A percentile compares a stretch with the other conserved stretches of the same genome.
These are phyloP conservation scores for Phytophthora agathidicida DNA, from an alignment of 352 stramenopile species.

Conservation along the genomic window DNA sequence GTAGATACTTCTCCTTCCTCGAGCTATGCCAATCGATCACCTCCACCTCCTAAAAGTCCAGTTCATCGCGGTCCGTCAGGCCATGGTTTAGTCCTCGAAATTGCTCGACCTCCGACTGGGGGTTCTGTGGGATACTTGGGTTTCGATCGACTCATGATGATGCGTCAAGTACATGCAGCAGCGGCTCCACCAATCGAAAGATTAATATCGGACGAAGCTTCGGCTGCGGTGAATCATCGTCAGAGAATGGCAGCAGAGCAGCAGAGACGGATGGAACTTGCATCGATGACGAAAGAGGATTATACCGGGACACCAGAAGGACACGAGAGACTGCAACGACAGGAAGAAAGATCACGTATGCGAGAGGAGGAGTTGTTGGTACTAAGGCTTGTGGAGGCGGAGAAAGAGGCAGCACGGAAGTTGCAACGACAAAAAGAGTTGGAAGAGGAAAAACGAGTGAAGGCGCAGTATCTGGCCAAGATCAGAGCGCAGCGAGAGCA, in stretches of 20 bases:
- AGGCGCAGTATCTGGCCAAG: constrained; percentile 61
- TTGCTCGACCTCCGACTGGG: constrained; percentile 17
- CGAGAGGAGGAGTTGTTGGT: constrained; percentile 62
- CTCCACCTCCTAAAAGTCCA: constrained; percentile 58
- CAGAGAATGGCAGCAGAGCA: constrained; percentile 59
- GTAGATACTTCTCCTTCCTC: constrained; percentile 30
- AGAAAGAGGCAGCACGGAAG: constrained; percentile 34
- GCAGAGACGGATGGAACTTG: constrained; percentile 47
- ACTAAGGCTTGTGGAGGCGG: constrained; percentile 45
- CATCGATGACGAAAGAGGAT: constrained; percentile 63
- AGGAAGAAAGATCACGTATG: constrained; percentile 63
- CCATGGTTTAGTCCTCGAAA: constrained; percentile 22
- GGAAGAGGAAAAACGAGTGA: constrained; percentile 53
- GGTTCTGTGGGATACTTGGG: constrained; percentile 22
- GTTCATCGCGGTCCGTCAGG: constrained; percentile 24
- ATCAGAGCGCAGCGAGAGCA: constrained; percentile 47
- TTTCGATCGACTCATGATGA: constrained; percentile 55
- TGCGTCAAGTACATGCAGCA: constrained; percentile 61
- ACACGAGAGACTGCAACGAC: constrained; percentile 45
- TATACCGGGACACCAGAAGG: constrained; percentile 64
- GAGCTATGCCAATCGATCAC: constrained; percentile 8
- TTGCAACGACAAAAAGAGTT: constrained; percentile 39
- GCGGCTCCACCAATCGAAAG: constrained; percentile 2
- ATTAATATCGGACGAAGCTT: constrained; percentile 35
- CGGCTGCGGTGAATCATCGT: constrained; percentile 70